A percentile compares a stretch with the other conserved stretches of the same genome.
phyloP scores from a whole-genome alignment of 257 asterid species.

The Petunia axillaris region DNA sequence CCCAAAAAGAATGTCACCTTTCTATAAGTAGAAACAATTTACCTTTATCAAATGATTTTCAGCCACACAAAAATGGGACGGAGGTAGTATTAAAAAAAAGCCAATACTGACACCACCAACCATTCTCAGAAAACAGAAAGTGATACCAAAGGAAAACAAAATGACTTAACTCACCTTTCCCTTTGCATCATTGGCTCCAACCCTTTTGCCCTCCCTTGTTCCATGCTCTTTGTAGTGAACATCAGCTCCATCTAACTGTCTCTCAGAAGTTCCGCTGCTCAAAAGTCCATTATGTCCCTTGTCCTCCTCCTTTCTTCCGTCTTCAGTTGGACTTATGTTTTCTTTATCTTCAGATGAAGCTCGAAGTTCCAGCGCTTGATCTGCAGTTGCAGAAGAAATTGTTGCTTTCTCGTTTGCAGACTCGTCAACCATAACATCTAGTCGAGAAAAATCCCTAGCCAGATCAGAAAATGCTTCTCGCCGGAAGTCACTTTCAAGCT shows the following conservation, averaged over 20 bases:
- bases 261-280: slow-evolving; percentile 38
- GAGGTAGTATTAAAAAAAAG: no score
- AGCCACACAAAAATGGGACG: no score
- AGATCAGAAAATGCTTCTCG: slow-evolving; percentile 52
- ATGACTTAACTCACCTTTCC: slow-evolving; percentile 24
- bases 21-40: no score
- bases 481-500: slow-evolving; percentile 50
- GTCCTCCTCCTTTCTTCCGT: slow-evolving; percentile 38
- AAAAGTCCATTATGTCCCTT: slow-evolving; percentile 34
- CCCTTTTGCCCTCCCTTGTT: slow-evolving; percentile 17
- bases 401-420: slow-evolving; percentile 42
- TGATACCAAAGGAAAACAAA: not conserved
- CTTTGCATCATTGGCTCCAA: slow-evolving; percentile 3
- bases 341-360: slow-evolving; percentile 56
- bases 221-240: slow-evolving; percentile 12
- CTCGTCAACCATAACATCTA: slow-evolving; percentile 64
- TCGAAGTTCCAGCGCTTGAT: slow-evolving; percentile 33
- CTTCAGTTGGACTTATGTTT: slow-evolving; percentile 48
- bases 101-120: slow-evolving; percentile 2
- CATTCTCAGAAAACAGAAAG: slow-evolving; percentile 1
- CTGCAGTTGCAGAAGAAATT: slow-evolving; percentile 39
- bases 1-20: no score
- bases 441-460: slow-evolving; percentile 56
- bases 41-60: no score
- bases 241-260: slow-evolving; percentile 36